A percentile compares a stretch with the other conserved stretches of the same genome.
phyloP scores from a whole-genome alignment of 2,329 filamentous ascomycete species.

The Colletotrichum theobromicola region DNA sequence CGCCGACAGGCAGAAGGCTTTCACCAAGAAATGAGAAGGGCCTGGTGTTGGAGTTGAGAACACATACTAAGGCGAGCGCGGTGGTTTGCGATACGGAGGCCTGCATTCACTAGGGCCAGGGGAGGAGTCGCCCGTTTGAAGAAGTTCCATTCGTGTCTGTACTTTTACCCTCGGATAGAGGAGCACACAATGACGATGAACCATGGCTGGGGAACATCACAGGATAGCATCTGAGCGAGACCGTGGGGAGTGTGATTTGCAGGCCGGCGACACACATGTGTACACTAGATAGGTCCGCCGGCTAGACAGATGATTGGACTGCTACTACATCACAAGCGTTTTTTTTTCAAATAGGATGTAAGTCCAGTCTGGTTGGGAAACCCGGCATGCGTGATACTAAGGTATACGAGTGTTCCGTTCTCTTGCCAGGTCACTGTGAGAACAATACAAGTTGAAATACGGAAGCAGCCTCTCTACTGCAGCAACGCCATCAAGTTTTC shows the following conservation, averaged over 20 bases:
- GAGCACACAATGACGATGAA: not conserved
- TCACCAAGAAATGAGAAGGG: conserved; percentile 42
- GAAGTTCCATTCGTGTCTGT: conserved; percentile 14
- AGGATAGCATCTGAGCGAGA: not conserved
- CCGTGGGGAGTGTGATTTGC: not conserved
- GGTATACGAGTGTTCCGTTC: not conserved
- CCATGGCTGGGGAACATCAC: not conserved
- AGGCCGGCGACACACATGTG: conserved; percentile 12
- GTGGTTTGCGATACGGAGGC: not conserved
- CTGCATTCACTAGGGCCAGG: not conserved
- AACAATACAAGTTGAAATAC: not conserved
- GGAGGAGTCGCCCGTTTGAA: not conserved
- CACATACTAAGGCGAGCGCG: not conserved
- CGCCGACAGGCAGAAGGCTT: conserved; percentile 64
- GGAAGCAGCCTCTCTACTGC: too few relatives aligned
- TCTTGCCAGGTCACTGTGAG: not conserved
- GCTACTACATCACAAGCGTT: not conserved
- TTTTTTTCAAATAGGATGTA: not conserved
- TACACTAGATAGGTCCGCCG: conserved; percentile 15
- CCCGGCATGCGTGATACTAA: not conserved
- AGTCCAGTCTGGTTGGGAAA: not conserved
- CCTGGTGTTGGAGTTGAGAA: not conserved
- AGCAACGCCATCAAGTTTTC: not conserved
- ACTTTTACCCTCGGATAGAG: conserved; percentile 2
- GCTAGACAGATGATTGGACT: not conserved